Conservation (phyloP, 2,329 filamentous ascomycete genomes). For the Chaetothyriales sp. region DNA sequence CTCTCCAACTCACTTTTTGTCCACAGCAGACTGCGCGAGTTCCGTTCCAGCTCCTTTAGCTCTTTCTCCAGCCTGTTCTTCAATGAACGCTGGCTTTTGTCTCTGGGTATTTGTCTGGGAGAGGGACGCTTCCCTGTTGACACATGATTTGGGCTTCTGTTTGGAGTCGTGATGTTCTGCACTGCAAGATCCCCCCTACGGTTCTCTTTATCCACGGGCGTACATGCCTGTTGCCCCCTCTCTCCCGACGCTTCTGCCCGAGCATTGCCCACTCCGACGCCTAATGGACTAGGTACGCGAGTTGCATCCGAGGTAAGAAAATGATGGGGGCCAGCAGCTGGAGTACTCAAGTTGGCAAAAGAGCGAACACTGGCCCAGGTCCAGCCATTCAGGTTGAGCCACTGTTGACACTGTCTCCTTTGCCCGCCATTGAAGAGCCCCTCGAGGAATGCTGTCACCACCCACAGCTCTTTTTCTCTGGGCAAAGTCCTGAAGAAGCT, state of each 20-base stretch:
- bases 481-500: slow-evolving; percentile 5
- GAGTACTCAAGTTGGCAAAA: slow-evolving; percentile 2
- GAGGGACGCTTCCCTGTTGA: background rate
- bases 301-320: background rate
- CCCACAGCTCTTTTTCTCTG: slow-evolving; percentile 5
- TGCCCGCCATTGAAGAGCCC: slow-evolving; percentile 6
- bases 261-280: background rate
- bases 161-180: background rate
- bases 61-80: background rate
- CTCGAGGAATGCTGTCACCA: slow-evolving; percentile 9
- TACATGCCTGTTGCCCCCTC: background rate
- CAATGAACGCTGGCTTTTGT: background rate
- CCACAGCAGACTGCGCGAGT: background rate
- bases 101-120: background rate
- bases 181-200: background rate
- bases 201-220: background rate
- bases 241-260: background rate
- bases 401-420: slow-evolving; percentile 10
- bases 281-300: background rate
- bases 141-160: background rate
- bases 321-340: background rate
- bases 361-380: slow-evolving; percentile 9
- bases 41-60: background rate
- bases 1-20: background rate
- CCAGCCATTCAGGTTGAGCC: slow-evolving; percentile 12